These are phyloP conservation scores for Podosphaera xanthii DNA, from an alignment of 2,329 filamentous ascomycete species.

Conservation along the genomic window DNA sequence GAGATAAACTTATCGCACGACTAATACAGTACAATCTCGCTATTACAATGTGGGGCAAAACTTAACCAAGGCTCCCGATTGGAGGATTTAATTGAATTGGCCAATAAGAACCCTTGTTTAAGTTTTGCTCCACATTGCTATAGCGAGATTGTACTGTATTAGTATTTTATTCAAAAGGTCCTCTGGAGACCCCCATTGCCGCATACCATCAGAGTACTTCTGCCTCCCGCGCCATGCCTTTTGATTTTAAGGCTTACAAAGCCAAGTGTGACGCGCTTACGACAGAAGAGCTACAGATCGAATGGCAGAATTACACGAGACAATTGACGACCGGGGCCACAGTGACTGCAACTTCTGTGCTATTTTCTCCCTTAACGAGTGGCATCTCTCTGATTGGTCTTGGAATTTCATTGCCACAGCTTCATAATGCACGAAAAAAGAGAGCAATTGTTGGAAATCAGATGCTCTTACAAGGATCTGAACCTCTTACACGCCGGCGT, in stretches of 20 bases:
- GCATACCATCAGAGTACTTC: neutral
- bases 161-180: too few relatives aligned
- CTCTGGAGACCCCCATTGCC: too few relatives aligned
- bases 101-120: too few relatives aligned
- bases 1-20: too few relatives aligned
- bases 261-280: conserved; percentile 19
- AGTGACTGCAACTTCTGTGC: conserved; percentile 18
- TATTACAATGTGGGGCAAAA: too few relatives aligned
- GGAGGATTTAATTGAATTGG: too few relatives aligned
- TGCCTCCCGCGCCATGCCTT: conserved; percentile 16
- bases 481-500: conserved; percentile 20
- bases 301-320: conserved; percentile 23
- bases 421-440: conserved; percentile 22
- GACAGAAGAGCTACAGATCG: conserved; percentile 19
- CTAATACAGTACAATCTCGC: too few relatives aligned
- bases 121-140: too few relatives aligned
- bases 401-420: conserved; percentile 18
- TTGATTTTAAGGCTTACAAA: conserved; percentile 21
- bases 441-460: conserved; percentile 21
- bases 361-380: conserved; percentile 19
- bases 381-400: conserved; percentile 20
- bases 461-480: conserved; percentile 16
- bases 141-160: too few relatives aligned
- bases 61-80: too few relatives aligned
- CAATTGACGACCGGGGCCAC: conserved; percentile 20